Percentiles rank a stretch among this genome's conserved stretches.
Evolutionary conservation across 2,329 filamentous ascomycete species (phyloP).

Genomic region (Orbilia javanica): DNA sequence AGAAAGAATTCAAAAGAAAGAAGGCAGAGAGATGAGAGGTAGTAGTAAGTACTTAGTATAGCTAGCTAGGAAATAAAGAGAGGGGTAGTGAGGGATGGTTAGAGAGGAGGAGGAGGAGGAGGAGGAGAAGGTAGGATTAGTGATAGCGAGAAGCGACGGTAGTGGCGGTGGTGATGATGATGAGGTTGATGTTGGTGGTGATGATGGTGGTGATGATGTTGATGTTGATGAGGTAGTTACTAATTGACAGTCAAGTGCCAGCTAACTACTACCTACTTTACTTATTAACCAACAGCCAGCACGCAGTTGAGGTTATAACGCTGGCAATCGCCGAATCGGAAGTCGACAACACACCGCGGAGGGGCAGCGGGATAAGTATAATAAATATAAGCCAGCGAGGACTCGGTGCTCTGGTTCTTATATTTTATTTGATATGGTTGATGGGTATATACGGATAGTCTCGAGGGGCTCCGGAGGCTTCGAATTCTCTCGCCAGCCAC

Average conservation of each 20-base stretch:
- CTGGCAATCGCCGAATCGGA: conserved; percentile 55
- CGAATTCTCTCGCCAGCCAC: neutral
- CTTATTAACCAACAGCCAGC: too few species aligned
- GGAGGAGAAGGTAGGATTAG: neutral
- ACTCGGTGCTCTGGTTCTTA: neutral
- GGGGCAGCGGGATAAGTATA: conserved; percentile 15
- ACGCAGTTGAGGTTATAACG: conserved; percentile 18
- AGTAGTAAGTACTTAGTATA: too few species aligned
- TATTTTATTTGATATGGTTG: too few species aligned
- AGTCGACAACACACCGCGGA: conserved; percentile 53
- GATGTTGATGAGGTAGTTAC: neutral
- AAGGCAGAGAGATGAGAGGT: neutral
- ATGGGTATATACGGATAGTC: neutral
- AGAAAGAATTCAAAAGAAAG: conserved; percentile 7
- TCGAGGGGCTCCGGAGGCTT: neutral
- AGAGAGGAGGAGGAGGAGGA: too few species aligned
- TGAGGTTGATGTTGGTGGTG: too few species aligned
- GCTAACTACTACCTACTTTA: neutral
- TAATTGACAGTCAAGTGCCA: neutral
- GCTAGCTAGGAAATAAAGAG: neutral
- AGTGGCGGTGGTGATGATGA: neutral
- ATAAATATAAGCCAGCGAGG: too few species aligned
- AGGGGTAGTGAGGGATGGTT: conserved; percentile 5
- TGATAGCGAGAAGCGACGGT: neutral
- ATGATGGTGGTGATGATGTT: conserved; percentile 1